phyloP scores from a whole-genome alignment of 2,329 filamentous ascomycete species.

The Coniochaeta sp. region DNA sequence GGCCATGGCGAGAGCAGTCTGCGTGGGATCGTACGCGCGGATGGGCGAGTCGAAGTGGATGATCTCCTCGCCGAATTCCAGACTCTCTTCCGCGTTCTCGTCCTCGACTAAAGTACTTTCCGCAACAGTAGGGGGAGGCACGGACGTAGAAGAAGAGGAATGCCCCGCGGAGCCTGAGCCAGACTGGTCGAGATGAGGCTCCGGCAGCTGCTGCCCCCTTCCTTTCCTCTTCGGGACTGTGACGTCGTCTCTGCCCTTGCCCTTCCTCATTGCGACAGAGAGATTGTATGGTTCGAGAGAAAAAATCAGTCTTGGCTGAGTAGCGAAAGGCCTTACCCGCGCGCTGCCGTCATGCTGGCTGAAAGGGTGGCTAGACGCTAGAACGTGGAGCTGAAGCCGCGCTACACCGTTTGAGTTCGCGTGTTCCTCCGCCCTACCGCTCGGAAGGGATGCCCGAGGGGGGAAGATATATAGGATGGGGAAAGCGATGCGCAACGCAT shows the following conservation, averaged over 20 bases:
- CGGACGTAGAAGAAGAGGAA: too few relatives aligned
- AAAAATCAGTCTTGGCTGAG: constrained; percentile 4
- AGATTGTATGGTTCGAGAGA: too few relatives aligned
- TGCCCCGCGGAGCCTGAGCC: too few relatives aligned
- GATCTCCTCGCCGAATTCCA: background rate
- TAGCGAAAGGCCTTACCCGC: background rate
- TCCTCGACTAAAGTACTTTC: background rate
- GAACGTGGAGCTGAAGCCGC: background rate
- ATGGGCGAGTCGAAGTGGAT: background rate
- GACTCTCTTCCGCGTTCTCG: background rate
- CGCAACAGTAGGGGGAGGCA: too few relatives aligned
- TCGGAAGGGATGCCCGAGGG: constrained; percentile 3
- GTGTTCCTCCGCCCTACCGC: too few relatives aligned
- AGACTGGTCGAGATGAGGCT: too few relatives aligned
- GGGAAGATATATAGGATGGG: background rate
- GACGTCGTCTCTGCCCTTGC: background rate
- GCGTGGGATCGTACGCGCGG: background rate
- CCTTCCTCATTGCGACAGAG: background rate
- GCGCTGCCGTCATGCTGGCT: constrained; percentile 1
- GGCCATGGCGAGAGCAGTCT: background rate
- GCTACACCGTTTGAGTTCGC: background rate
- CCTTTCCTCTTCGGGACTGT: too few relatives aligned
- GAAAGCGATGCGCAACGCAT: background rate
- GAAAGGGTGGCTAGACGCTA: constrained; percentile 1
- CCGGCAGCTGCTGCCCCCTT: too few relatives aligned